Conservation (phyloP, 1,139 yeast species). For the Geotrichum klebahnii region DNA sequence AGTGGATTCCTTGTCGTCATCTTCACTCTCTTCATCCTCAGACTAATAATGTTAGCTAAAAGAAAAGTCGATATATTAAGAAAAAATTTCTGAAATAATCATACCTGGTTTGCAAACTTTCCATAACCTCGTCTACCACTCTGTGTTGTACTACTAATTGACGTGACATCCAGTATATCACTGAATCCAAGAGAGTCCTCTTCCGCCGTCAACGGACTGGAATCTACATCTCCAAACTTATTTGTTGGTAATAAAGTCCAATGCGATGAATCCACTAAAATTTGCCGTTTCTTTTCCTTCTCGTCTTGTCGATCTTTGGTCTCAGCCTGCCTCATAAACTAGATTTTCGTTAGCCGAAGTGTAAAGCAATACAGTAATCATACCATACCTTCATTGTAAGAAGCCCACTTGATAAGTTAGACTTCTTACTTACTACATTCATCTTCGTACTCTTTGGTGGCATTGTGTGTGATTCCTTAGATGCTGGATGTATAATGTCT, state of each 20-base stretch:
- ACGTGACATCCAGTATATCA: slow-evolving; percentile 27
- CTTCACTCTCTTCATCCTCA: slow-evolving; percentile 2
- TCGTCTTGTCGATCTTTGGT: slow-evolving; percentile 37
- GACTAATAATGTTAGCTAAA: too few species aligned
- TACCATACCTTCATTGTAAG: slow-evolving; percentile 16
- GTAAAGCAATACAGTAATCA: background rate
- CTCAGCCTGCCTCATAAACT: slow-evolving; percentile 48
- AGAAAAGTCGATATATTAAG: background rate
- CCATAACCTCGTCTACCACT: slow-evolving; percentile 17
- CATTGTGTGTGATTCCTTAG: background rate
- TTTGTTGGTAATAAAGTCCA: slow-evolving; percentile 45
- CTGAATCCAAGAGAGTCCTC: slow-evolving; percentile 27
- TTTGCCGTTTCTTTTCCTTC: slow-evolving; percentile 40
- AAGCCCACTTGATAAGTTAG: slow-evolving; percentile 18
- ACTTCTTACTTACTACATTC: slow-evolving; percentile 14
- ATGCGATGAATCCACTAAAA: slow-evolving; percentile 51
- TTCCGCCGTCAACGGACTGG: slow-evolving; percentile 11
- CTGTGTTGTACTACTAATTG: background rate
- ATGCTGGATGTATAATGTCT: background rate
- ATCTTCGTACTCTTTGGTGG: slow-evolving; percentile 14
- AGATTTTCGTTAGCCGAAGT: background rate
- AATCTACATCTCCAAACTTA: slow-evolving; percentile 1
- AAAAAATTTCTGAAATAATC: background rate
- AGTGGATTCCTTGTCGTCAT: slow-evolving; percentile 2
- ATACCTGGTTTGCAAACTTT: slow-evolving; percentile 9